Base-by-base conservation (phyloP, 1,139 yeast genomes). In the Saccharomycopsis hybrid region DNA sequence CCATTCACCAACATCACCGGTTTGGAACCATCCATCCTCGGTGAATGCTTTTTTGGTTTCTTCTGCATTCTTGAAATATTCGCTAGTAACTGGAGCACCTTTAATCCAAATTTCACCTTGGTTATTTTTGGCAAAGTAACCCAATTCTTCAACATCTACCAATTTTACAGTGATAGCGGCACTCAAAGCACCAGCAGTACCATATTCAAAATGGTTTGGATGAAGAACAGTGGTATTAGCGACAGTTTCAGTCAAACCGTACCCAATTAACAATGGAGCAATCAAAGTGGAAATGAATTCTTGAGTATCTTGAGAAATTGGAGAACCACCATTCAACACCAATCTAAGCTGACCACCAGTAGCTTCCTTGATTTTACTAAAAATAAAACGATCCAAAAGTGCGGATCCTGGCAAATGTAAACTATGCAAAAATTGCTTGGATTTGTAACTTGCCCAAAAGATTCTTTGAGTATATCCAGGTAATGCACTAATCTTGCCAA, bases 1-100 rank as follows among this genome's bases (percentile, higher is more conserved):
- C 95, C 96, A 89, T 71, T 88, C 92, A 63, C 92, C 97, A 66
- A 94, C 88, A 68, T 94, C 99, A 67, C 99, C 99, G 43, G 98
- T 92, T 65, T 74, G 78, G 73, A 94, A 94, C 97, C 97, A 94
- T 32, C 92, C 95, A 57, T 89, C 96, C 50, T 76, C 73, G 44
- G 87, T 80, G 61, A 86, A 83, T 0, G 95, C 88, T 32, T 68
- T 81, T 48, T 72, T 67, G 33, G 97, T 92, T 69, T 90, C 97
- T 65, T 81, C 74, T 54, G 79, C 84, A 65, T 92, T 90, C 65
- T 82, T 78, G 72, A 76, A 92, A 70, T 94, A 94, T 62, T 85
- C 90, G 37, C 76, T 70, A 36, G 85, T 74, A 48, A 92, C 82
- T 41, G 85, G 73, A 32, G 72, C 76, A 59, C 98, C 98, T 60